Base-by-base conservation (phyloP, 75 land plant species). In the Azolla pinnata region DNA sequence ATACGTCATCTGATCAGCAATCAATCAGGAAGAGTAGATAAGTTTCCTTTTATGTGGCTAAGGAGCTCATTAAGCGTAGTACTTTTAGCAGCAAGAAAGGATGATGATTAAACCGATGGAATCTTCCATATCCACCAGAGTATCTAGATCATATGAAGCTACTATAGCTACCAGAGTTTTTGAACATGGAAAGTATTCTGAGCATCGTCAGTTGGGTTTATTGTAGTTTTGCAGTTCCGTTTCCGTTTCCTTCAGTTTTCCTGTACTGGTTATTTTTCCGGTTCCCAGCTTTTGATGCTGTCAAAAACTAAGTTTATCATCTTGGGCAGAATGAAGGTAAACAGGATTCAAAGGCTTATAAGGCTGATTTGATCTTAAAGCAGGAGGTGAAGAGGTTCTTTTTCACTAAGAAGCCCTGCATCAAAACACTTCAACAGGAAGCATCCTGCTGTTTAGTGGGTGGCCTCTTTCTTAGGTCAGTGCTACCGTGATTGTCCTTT, bases 391-490 rank as follows among this genome's bases (percentile, higher is more conserved):
- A 66, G 67, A 66, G 68, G 57, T 61, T 66, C 33, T 27, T 61
- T 66, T 44, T 61, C 31, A n/a, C 54, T 59, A 59, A 53, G 70
- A 54, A 35, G 67, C 70, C 70, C 47, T 59, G 51, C 32, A 61
- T 61, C 62, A 68, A 33, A 61, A 42, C 30, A 64, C 44, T 61
- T 35, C 71, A 68, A 52, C 64, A 60, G 71, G 54, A 66, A 58
- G 40, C 59, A 38, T 31, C 56, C 71, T 63, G 61, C 64, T 53
- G 24, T 52, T 44, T 68, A 68, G 71, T 68, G 64, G 64, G 71
- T 68, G 64, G 64, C 64, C 71, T 48, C 71, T 68, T 24, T 52
- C 61, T 50, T 68, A 68, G 71, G 71, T 68, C 71, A 68, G 71
- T 68, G 29, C 51, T 57, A 53, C 46, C 64, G 40, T 59, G 52